A percentile compares a stretch with the other conserved stretches of the same genome.
These are phyloP conservation scores for Xenoacremonium recifei DNA, from an alignment of 2,329 filamentous ascomycete species.

Conservation along the genomic window DNA sequence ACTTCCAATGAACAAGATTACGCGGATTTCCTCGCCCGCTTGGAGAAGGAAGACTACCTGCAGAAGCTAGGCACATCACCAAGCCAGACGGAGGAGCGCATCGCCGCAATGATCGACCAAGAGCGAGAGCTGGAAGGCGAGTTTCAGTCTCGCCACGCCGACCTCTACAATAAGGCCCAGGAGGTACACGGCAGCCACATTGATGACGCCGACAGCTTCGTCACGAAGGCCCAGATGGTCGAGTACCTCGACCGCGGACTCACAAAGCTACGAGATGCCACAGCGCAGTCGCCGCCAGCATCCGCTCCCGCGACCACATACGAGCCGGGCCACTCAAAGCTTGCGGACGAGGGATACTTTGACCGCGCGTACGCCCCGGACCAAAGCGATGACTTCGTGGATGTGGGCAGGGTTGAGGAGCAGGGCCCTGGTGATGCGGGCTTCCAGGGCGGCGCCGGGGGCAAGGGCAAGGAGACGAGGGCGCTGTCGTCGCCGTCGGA, in stretches of 20 bases:
- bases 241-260: constrained; percentile 47
- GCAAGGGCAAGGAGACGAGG: constrained; percentile 21
- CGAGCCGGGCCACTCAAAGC: constrained; percentile 30
- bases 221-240: constrained; percentile 47
- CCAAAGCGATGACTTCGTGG: constrained; percentile 35
- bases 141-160: constrained; percentile 44
- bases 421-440: constrained; percentile 15
- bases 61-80: constrained; percentile 37
- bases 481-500: constrained; percentile 10
- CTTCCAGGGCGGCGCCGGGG: too few species aligned
- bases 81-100: constrained; percentile 38
- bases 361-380: constrained; percentile 22
- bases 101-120: constrained; percentile 39
- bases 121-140: constrained; percentile 50
- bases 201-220: constrained; percentile 36
- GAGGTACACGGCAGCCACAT: constrained; percentile 31
- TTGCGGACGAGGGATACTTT: constrained; percentile 27
- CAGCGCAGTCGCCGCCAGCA: constrained; percentile 14
- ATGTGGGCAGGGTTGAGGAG: constrained; percentile 28
- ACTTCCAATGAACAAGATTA: constrained; percentile 38
- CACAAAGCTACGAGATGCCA: constrained; percentile 38
- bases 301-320: constrained; percentile 15
- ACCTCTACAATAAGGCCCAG: constrained; percentile 44
- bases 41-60: constrained; percentile 43
- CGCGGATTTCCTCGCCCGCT: constrained; percentile 41